Evolutionary conservation across 2,329 filamentous ascomycete species (phyloP).

Genomic region (Verticillium isaacii): DNA sequence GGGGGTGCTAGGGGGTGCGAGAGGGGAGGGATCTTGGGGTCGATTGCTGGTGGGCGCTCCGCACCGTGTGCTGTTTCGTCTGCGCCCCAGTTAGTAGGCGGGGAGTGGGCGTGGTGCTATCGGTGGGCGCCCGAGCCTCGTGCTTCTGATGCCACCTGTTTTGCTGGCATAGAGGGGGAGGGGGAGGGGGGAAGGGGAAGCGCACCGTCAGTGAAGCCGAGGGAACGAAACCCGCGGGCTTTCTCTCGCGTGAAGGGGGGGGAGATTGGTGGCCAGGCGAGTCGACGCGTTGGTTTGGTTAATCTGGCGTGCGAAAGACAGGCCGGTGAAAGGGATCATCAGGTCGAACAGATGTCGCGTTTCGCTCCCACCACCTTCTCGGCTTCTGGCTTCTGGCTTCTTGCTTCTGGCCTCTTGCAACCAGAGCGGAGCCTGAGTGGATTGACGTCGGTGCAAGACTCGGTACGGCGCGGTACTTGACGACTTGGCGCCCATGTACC

Average conservation of each 20-base stretch:
- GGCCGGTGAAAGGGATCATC: too few species aligned
- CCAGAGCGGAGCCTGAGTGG: background rate
- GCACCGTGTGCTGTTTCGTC: constrained; percentile 4
- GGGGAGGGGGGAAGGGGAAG: background rate
- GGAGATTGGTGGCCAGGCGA: background rate
- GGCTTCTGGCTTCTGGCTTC: background rate
- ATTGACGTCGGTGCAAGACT: background rate
- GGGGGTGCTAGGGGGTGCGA: background rate
- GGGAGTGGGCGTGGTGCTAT: constrained; percentile 3
- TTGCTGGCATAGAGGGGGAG: background rate
- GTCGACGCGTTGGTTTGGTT: background rate
- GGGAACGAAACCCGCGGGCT: background rate
- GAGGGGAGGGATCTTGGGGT: background rate
- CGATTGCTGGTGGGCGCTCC: background rate
- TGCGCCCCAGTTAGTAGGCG: background rate
- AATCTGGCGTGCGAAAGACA: background rate
- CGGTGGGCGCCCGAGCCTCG: background rate
- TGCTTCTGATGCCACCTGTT: background rate
- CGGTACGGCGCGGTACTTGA: background rate
- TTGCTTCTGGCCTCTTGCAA: too few species aligned
- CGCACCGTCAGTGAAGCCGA: too few species aligned
- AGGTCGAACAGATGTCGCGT: too few species aligned
- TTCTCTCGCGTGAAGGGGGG: background rate
- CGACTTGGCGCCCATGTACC: background rate
- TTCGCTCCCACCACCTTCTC: background rate